Percentiles rank a stretch among this genome's conserved stretches.
These are phyloP conservation scores for Quillaja saponaria DNA, from an alignment of 306 rosid species.

Conservation along the genomic window DNA sequence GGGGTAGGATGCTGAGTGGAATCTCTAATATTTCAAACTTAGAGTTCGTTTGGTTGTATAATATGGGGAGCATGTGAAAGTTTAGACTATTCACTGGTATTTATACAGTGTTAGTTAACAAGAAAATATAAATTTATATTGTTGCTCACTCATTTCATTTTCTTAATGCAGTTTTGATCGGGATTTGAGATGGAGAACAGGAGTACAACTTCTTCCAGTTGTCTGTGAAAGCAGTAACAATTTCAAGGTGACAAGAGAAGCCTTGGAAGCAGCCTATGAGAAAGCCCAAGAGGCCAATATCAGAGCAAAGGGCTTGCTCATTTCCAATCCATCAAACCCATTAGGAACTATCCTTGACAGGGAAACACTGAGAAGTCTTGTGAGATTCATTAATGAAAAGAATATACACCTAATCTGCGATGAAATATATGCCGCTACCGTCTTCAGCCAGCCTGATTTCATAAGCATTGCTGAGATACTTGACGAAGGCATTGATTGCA, in stretches of 20 bases:
- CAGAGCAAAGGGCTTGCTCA: conserved; percentile 67
- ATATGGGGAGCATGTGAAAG: too few relatives aligned
- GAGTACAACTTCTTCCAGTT: conserved; percentile 71
- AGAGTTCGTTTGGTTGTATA: too few relatives aligned
- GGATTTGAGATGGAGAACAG: conserved; percentile 89
- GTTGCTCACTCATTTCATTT: neutral
- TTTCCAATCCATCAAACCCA: conserved; percentile 90
- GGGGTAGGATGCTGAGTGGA: too few relatives aligned
- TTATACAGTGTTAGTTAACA: too few relatives aligned
- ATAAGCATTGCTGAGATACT: conserved; percentile 77
- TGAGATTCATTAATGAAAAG: conserved; percentile 61
- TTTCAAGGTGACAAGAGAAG: conserved; percentile 64
- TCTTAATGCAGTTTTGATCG: conserved; percentile 68
- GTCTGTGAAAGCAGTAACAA: conserved; percentile 62
- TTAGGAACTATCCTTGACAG: conserved; percentile 59
- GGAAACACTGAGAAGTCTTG: conserved; percentile 50
- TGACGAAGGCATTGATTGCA: conserved; percentile 51
- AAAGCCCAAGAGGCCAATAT: conserved; percentile 54
- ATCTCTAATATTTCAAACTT: too few relatives aligned
- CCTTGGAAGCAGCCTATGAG: conserved; percentile 64
- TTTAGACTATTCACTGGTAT: too few relatives aligned
- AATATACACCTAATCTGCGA: conserved; percentile 65
- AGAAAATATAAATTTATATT: neutral
- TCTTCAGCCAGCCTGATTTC: conserved; percentile 57
- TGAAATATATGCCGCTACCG: conserved; percentile 77